Percentiles rank a stretch among this genome's conserved stretches.
phyloP scores from a whole-genome alignment of 768 basidiomycete genomes.

The Pulveroboletus ravenelii region DNA sequence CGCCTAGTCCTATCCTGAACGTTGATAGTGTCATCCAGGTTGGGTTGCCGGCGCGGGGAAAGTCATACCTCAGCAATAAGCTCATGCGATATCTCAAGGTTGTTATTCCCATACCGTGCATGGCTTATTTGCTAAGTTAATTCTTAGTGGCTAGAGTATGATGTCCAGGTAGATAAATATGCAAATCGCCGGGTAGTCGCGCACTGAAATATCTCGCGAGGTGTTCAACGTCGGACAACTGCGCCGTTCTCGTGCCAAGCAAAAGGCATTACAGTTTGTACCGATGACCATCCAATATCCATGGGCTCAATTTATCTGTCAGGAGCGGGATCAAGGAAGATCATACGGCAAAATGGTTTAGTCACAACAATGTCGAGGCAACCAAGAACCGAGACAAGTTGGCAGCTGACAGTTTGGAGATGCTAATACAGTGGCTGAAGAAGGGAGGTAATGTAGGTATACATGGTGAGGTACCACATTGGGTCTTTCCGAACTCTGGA shows the following conservation, averaged over 20 bases:
- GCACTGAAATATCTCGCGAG: constrained; percentile 33
- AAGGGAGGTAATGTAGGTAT: constrained; percentile 96
- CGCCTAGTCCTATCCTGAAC: background rate
- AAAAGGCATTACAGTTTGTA: constrained; percentile 67
- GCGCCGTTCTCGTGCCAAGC: constrained; percentile 77
- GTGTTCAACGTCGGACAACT: constrained; percentile 99
- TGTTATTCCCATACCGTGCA: constrained; percentile 18
- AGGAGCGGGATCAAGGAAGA: constrained; percentile 86
- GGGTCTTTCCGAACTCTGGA: background rate
- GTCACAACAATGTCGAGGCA: constrained; percentile 76
- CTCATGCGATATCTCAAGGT: constrained; percentile 94
- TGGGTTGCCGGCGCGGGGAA: constrained; percentile 95
- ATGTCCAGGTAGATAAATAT: constrained; percentile 66
- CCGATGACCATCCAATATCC: background rate
- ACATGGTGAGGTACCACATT: constrained; percentile 57
- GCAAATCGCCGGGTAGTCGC: background rate
- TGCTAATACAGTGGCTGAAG: constrained; percentile 92
- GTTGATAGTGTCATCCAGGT: constrained; percentile 47
- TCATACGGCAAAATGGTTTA: constrained; percentile 89
- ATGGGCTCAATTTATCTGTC: constrained; percentile 2
- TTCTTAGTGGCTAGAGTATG: constrained; percentile 94
- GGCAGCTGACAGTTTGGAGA: constrained; percentile 89
- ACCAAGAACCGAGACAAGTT: constrained; percentile 73
- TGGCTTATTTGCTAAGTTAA: constrained; percentile 7
- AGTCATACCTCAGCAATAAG: constrained; percentile 98